These are phyloP conservation scores for Amanita fuliginea DNA, from an alignment of 768 basidiomycete species.

Conservation along the genomic window DNA sequence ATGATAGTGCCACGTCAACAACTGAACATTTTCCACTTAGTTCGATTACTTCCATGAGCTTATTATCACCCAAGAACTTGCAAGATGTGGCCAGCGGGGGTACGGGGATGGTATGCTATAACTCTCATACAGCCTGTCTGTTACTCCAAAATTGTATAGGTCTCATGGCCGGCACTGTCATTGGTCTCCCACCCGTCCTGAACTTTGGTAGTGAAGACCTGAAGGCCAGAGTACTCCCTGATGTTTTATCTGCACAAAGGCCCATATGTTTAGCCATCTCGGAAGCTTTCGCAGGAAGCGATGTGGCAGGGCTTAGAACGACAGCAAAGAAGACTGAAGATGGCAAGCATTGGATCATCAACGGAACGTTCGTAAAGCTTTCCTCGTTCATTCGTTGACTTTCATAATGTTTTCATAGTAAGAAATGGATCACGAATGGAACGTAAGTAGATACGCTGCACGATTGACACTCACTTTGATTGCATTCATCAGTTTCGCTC, in stretches of 20 bases:
- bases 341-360: conserved; percentile 74
- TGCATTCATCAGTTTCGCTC: conserved; percentile 20
- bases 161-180: conserved; percentile 64
- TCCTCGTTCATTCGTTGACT: conserved; percentile 2
- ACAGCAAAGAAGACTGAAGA: conserved; percentile 69
- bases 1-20: background rate
- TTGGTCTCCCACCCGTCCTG: conserved; percentile 75
- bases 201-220: conserved; percentile 65
- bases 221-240: conserved; percentile 45
- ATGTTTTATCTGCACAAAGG: conserved; percentile 62
- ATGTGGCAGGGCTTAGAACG: conserved; percentile 67
- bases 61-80: conserved; percentile 70
- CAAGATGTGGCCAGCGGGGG: conserved; percentile 58
- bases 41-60: conserved; percentile 91
- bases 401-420: conserved; percentile 22
- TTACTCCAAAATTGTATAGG: conserved; percentile 15
- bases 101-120: conserved; percentile 58
- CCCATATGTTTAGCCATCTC: conserved; percentile 80
- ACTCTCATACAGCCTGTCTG: background rate
- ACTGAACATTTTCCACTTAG: conserved; percentile 20
- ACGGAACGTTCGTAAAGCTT: conserved; percentile 33
- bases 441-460: conserved; percentile 25
- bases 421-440: conserved; percentile 83
- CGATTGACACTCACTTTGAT: background rate
- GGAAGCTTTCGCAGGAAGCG: conserved; percentile 81